Percentiles rank a stretch among this genome's conserved stretches.
Conservation (phyloP, 2,329 filamentous ascomycete genomes). For the Zymoseptoria ardabiliae region DNA sequence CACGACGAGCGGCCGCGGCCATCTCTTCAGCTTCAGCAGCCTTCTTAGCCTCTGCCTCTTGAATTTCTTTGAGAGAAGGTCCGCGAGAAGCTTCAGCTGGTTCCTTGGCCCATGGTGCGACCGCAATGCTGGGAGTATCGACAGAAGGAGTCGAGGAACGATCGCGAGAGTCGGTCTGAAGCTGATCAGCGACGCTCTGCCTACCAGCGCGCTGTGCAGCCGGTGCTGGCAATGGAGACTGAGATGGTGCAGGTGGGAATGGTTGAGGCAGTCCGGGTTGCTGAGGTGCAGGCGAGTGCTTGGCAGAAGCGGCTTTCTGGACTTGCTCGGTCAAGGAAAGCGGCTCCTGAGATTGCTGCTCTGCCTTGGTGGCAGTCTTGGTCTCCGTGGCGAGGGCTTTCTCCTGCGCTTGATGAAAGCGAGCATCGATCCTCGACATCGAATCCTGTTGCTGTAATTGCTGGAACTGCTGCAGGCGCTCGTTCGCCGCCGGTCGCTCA, state of each 20-base stretch:
- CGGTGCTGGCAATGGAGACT: constrained; percentile 78
- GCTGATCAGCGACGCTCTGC: constrained; percentile 72
- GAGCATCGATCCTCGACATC: constrained; percentile 12
- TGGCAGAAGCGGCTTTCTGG: constrained; percentile 61
- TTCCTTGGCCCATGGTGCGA: constrained; percentile 95
- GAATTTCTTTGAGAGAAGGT: constrained; percentile 91
- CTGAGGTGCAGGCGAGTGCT: constrained; percentile 46
- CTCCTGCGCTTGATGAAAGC: constrained; percentile 16
- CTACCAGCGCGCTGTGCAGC: constrained; percentile 71
- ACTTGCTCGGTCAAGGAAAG: constrained; percentile 78
- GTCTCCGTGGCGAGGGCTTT: constrained; percentile 29
- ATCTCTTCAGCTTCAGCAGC: constrained; percentile 81
- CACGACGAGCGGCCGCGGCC: constrained; percentile 69
- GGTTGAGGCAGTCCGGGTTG: constrained; percentile 66
- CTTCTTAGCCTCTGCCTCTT: constrained; percentile 88
- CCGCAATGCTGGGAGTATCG: constrained; percentile 59
- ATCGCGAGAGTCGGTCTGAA: constrained; percentile 59
- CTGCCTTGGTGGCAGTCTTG: constrained; percentile 3
- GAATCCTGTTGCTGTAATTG: constrained; percentile 53
- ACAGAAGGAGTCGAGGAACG: constrained; percentile 68
- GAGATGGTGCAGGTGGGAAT: constrained; percentile 62
- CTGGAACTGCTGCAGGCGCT: constrained; percentile 78
- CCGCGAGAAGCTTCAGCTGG: constrained; percentile 65
- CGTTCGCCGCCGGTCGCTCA: constrained; percentile 43
- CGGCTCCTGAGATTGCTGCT: constrained; percentile 37